Percentiles rank a stretch among this genome's conserved stretches.
Evolutionary conservation across 192 early-diverging fungal genomes (phyloP).

Genomic region (Linnemannia zychae): DNA sequence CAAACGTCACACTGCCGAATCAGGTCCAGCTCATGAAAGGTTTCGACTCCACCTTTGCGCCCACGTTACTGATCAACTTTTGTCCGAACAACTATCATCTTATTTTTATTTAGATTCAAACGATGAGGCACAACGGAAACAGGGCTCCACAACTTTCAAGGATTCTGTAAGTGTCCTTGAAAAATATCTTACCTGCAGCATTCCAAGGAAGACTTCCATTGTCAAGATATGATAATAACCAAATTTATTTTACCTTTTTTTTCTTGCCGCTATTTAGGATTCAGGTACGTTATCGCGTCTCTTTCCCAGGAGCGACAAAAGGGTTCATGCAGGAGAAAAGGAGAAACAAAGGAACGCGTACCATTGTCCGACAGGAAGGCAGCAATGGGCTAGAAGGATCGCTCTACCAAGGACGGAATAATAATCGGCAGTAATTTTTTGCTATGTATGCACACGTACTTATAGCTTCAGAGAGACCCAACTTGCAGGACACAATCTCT

Average conservation of each 20-base stretch:
- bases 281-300: conserved; percentile 6
- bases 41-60: conserved; percentile 1
- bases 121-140: neutral
- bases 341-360: neutral
- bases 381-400: neutral
- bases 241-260: neutral
- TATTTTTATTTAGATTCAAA: neutral
- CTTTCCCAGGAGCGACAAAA: neutral
- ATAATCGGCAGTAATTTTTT: neutral
- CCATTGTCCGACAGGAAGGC: neutral
- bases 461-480: conserved; percentile 26
- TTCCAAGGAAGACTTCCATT: neutral
- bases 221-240: neutral
- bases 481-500: conserved; percentile 39
- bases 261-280: conserved; percentile 3
- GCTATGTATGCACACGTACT: neutral
- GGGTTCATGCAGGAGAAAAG: neutral
- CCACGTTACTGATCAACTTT: conserved; percentile 3
- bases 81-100: neutral
- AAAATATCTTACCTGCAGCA: neutral
- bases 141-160: neutral
- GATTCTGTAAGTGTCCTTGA: neutral
- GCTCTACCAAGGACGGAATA: neutral
- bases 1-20: neutral
- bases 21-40: neutral